Base-by-base conservation (phyloP, 106 monocot genomes). In the Acanthochlamys bracteata region DNA sequence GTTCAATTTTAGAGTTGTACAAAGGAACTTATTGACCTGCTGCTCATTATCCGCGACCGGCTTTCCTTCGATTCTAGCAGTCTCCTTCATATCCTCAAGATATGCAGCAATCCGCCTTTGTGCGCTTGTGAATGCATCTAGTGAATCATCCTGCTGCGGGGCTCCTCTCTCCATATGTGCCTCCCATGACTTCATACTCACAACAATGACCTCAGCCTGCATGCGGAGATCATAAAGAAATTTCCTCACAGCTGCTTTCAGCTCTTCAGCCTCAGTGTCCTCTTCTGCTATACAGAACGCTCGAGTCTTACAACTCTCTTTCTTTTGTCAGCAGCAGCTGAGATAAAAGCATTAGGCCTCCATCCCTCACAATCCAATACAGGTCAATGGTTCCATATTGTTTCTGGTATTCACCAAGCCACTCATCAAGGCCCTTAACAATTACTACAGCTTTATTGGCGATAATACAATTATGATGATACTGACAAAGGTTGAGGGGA, bases 211-310 rank as follows among this genome's bases (percentile, higher is more conserved):
- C 68, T 98, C 96, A 13, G 96, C 96, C 42, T 92, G 96, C 91
- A 98, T 85, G 10, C 96, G 73, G 11, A 92, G 80, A 69, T 98
- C 96, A 26, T 98, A 98, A n/a, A 98, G 72, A 64, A 92, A 91
- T 56, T 98, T 98, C 76, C 79, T 98, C 0, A 98, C 91, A 58
- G 91, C 96, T 0, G 80, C 82, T 66, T 92, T 91, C 27, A 98
- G 79, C 42, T 85, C 85, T 61, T 98, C 96, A 6, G 96, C 96
- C 47, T 98, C 96, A 0, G 83, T 74, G 45, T 98, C 91, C 59
- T 98, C 96, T 59, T 98, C 96, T 7, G 91, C 91, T 17, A 98
- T 98, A 88, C 96, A 98, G 76, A 98, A 98, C 41, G 91, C 96
- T 54, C 88, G 91, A 17, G 91, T 98, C 75, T 98, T 98, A 64